Evolutionary conservation across 306 rosid species (phyloP).

Genomic region (Gastrolobium villosum): DNA sequence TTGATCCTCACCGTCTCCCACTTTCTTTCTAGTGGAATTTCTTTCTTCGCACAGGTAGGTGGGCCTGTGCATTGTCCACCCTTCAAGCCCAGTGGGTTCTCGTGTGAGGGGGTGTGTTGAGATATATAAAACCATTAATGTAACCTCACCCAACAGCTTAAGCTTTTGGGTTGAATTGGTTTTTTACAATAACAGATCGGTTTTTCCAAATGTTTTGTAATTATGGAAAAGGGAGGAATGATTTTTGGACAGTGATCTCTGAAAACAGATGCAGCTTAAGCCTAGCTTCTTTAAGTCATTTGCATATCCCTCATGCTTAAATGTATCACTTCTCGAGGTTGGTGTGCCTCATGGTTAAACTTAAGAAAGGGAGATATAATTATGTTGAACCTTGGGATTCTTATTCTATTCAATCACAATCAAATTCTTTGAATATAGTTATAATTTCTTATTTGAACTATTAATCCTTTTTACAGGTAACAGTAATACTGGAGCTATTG

Average conservation of each 20-base stretch:
- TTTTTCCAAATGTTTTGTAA: neutral
- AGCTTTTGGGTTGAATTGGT: too few species aligned
- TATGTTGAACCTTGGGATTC: constrained; percentile 14
- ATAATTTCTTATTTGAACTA: constrained; percentile 34
- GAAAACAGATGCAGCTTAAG: constrained; percentile 17
- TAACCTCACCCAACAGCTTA: too few species aligned
- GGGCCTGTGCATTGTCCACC: too few species aligned
- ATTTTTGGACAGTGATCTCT: constrained; percentile 13
- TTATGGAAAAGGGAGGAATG: constrained; percentile 23
- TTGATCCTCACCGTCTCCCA: too few species aligned
- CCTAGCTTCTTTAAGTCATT: neutral
- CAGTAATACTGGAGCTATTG: constrained; percentile 81
- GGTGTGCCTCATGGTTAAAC: constrained; percentile 25
- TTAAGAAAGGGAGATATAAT: constrained; percentile 10
- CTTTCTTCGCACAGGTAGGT: too few species aligned
- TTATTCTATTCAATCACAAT: constrained; percentile 35
- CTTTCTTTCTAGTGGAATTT: too few species aligned
- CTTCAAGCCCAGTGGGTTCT: too few species aligned
- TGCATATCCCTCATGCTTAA: constrained; percentile 26
- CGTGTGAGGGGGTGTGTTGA: too few species aligned
- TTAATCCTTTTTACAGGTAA: constrained; percentile 59
- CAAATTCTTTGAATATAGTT: constrained; percentile 34
- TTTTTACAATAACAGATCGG: too few species aligned
- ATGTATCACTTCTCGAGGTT: neutral
- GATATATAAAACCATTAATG: too few species aligned